A percentile compares a stretch with the other conserved stretches of the same genome.
These are phyloP conservation scores for Penicillium fimorum DNA, from an alignment of 495 filamentous ascomycete genomes.

Conservation along the genomic window DNA sequence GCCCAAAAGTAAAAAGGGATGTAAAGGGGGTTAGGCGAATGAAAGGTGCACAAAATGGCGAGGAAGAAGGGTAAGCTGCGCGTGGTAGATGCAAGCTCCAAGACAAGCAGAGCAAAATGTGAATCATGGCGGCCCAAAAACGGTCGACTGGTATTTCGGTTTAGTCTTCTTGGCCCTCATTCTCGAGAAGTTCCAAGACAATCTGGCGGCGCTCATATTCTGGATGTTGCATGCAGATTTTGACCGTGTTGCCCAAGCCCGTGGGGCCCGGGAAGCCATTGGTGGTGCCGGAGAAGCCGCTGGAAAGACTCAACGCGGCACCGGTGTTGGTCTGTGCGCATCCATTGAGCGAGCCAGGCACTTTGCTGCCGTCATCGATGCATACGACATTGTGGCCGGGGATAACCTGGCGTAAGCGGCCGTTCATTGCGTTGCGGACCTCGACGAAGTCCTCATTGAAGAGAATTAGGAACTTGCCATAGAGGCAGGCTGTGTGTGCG, in stretches of 20 bases:
- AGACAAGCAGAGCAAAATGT: not conserved
- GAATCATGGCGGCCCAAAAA: not conserved
- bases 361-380: constrained; percentile 77
- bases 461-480: constrained; percentile 70
- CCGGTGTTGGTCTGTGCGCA: constrained; percentile 25
- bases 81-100: not conserved
- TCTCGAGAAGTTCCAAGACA: constrained; percentile 87
- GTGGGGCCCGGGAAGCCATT: constrained; percentile 32
- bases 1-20: not conserved
- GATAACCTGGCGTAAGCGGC: constrained; percentile 89
- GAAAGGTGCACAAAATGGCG: not conserved
- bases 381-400: constrained; percentile 82
- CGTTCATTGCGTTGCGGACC: constrained; percentile 94
- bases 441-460: constrained; percentile 93
- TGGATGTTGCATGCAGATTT: constrained; percentile 94
- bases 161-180: constrained; percentile 83
- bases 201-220: constrained; percentile 77
- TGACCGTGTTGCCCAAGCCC: constrained; percentile 60
- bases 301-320: constrained; percentile 26
- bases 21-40: not conserved
- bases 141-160: not conserved
- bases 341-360: constrained; percentile 34
- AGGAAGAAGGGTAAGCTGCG: not conserved
- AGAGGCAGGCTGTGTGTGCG: constrained; percentile 80
- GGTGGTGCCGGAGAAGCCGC: constrained; percentile 20